A percentile compares a stretch with the other conserved stretches of the same genome.
Conservation (phyloP, 179 eudicot genomes). For the Actinidia arguta region DNA sequence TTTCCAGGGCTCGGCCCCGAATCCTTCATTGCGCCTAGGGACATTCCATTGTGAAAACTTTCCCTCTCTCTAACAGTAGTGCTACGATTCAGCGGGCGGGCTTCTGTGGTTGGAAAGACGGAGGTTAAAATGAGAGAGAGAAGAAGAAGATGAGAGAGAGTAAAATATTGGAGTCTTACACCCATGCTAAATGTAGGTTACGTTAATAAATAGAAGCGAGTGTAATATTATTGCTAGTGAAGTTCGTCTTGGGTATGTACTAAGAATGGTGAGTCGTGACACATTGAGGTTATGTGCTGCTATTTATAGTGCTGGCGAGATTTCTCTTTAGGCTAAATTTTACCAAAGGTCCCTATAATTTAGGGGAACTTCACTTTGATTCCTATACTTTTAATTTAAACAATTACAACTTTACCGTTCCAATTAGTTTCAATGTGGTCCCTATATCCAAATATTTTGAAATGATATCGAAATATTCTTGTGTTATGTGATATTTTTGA, state of each 20-base stretch:
- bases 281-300: background rate
- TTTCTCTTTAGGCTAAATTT: background rate
- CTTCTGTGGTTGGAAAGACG: background rate
- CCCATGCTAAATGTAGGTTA: background rate
- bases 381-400: too few species aligned
- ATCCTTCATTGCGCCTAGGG: background rate
- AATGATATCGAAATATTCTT: too few species aligned
- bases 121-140: background rate
- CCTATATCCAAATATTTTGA: too few species aligned
- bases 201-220: too few species aligned
- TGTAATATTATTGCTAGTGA: background rate
- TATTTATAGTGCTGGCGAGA: slow-evolving; percentile 12
- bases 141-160: background rate
- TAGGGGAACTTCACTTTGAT: background rate
- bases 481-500: too few species aligned
- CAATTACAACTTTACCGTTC: too few species aligned
- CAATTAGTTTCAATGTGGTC: too few species aligned
- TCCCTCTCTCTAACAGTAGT: background rate
- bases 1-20: slow-evolving; percentile 16
- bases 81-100: background rate
- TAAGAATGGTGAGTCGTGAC: background rate
- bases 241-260: background rate
- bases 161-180: background rate
- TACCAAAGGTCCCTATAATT: background rate
- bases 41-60: background rate